Conservation (phyloP, 768 basidiomycete species). For the Lentinula aciculospora region DNA sequence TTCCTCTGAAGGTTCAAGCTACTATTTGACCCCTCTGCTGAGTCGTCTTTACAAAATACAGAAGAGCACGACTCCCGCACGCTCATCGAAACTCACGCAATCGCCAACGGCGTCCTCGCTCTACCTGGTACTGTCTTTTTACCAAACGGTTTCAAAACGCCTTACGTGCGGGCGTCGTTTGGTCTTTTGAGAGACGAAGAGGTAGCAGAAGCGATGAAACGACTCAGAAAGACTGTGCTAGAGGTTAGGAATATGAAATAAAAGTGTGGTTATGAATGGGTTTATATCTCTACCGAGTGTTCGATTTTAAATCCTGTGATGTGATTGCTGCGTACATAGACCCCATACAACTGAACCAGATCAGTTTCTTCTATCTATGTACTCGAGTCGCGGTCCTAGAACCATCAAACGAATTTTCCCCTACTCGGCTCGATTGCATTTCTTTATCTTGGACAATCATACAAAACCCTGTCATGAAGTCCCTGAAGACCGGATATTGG, state of each 20-base stretch:
- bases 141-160: constrained; percentile 61
- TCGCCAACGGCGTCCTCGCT: constrained; percentile 81
- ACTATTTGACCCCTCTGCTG: constrained; percentile 25
- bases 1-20: constrained; percentile 61
- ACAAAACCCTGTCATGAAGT: too few relatives aligned
- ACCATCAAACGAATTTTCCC: too few relatives aligned
- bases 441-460: too few relatives aligned
- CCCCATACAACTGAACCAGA: too few relatives aligned
- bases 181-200: constrained; percentile 61
- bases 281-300: too few relatives aligned
- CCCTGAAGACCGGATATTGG: too few relatives aligned
- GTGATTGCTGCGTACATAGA: too few relatives aligned
- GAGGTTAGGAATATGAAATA: neutral
- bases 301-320: too few relatives aligned
- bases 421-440: too few relatives aligned
- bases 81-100: constrained; percentile 69
- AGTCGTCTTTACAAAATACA: constrained; percentile 12
- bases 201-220: constrained; percentile 65
- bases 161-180: constrained; percentile 81
- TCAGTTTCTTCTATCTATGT: too few relatives aligned
- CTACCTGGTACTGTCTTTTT: constrained; percentile 83
- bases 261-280: too few relatives aligned
- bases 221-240: constrained; percentile 42
- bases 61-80: constrained; percentile 61
- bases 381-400: too few relatives aligned